Evolutionary conservation across 2,329 filamentous ascomycete species (phyloP).

Genomic region (Monosporascus sp.): DNA sequence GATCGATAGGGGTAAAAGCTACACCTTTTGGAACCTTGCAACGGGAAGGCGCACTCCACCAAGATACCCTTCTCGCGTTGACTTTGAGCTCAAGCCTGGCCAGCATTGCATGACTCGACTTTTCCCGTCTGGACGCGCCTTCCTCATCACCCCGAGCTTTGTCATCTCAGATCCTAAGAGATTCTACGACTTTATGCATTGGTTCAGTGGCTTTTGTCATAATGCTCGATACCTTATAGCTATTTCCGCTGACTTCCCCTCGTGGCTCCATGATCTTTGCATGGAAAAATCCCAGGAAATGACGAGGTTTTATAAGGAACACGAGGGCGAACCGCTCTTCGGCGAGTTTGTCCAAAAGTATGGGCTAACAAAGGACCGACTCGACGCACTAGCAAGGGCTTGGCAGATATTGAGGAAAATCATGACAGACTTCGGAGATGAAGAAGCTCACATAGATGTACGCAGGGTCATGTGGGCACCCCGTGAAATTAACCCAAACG

Average conservation of each 20-base stretch:
- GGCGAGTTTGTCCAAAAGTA: conserved; percentile 6
- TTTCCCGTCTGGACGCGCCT: conserved; percentile 39
- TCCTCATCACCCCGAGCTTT: conserved; percentile 48
- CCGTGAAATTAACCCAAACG: conserved; percentile 46
- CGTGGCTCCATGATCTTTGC: conserved; percentile 31
- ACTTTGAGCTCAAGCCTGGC: conserved; percentile 20
- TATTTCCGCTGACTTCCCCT: conserved; percentile 29
- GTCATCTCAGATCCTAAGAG: conserved; percentile 38
- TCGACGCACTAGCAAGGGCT: conserved; percentile 15
- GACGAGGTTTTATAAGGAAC: conserved; percentile 7
- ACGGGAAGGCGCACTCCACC: conserved; percentile 21
- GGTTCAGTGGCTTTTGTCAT: conserved; percentile 26
- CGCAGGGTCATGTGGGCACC: conserved; percentile 41
- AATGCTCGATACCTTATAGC: conserved; percentile 28
- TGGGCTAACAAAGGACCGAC: conserved; percentile 13
- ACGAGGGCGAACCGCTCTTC: conserved; percentile 10
- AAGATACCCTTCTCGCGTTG: conserved; percentile 24
- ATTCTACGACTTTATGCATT: conserved; percentile 34
- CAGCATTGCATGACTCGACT: conserved; percentile 33
- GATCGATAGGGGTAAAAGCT: conserved; percentile 15
- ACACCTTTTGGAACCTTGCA: conserved; percentile 25
- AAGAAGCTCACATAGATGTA: conserved; percentile 28
- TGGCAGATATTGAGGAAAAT: conserved; percentile 22
- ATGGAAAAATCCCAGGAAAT: conserved; percentile 23
- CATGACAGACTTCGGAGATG: conserved; percentile 23